A percentile compares a stretch with the other conserved stretches of the same genome.
Conservation (phyloP, 2,329 filamentous ascomycete species). For the Colletotrichum higginsianum region DNA sequence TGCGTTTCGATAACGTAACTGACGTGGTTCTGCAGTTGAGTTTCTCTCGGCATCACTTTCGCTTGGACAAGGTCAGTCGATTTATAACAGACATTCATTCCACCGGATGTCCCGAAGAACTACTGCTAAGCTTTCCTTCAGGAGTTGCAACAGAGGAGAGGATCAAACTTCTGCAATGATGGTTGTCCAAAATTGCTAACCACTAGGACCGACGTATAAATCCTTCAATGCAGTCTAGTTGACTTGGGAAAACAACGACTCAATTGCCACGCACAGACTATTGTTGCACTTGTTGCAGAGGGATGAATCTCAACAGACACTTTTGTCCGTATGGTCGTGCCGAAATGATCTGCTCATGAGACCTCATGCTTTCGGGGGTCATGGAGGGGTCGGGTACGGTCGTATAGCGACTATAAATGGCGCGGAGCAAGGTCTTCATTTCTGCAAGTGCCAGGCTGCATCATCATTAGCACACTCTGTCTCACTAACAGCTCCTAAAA, state of each 20-base stretch:
- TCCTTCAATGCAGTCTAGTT: neutral
- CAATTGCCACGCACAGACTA: neutral
- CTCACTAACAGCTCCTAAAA: slow-evolving; percentile 43
- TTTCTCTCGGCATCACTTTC: too few species aligned
- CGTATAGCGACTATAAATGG: slow-evolving; percentile 15
- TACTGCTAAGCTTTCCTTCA: too few species aligned
- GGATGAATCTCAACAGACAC: slow-evolving; percentile 18
- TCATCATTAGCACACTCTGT: neutral
- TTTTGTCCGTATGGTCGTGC: slow-evolving; percentile 27
- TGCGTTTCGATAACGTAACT: too few species aligned
- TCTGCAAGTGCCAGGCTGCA: slow-evolving; percentile 31
- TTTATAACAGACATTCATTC: too few species aligned
- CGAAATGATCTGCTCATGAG: slow-evolving; percentile 36
- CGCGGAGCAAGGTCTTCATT: slow-evolving; percentile 24
- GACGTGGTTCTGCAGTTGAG: too few species aligned
- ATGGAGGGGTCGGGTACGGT: slow-evolving; percentile 16
- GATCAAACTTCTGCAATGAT: neutral
- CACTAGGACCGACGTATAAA: neutral
- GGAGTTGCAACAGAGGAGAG: neutral
- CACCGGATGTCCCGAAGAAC: too few species aligned
- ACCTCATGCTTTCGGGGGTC: slow-evolving; percentile 24
- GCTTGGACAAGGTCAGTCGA: too few species aligned
- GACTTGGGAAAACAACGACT: neutral
- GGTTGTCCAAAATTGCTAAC: neutral
- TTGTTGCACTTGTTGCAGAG: neutral